Conservation (phyloP, 768 basidiomycete genomes). For the Leucocoprinus birnbaumii region DNA sequence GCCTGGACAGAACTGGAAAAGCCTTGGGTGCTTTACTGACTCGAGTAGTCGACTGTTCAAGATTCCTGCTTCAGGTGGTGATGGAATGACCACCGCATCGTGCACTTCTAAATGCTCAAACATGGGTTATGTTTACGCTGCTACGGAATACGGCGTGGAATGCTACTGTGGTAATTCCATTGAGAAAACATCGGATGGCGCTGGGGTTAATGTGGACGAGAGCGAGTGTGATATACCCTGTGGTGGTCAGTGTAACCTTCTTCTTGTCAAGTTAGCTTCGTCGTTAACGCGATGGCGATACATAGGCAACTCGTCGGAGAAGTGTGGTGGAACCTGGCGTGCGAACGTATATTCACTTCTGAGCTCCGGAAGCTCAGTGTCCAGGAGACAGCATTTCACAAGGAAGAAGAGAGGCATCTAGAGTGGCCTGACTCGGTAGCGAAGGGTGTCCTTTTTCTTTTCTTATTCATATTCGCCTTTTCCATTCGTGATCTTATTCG, state of each 20-base stretch:
- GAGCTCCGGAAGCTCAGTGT: background rate
- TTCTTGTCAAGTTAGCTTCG: background rate
- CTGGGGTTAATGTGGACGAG: slow-evolving; percentile 14
- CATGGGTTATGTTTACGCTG: slow-evolving; percentile 29
- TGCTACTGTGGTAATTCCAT: slow-evolving; percentile 29
- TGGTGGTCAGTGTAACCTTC: slow-evolving; percentile 22
- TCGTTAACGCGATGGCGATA: background rate
- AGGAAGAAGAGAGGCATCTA: background rate
- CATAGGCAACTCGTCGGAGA: slow-evolving; percentile 26
- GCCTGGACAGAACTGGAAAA: slow-evolving; percentile 21
- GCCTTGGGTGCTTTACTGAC: slow-evolving; percentile 31
- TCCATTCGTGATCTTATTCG: background rate
- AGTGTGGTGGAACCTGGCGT: slow-evolving; percentile 33
- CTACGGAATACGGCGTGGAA: slow-evolving; percentile 29
- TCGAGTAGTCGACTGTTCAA: slow-evolving; percentile 26
- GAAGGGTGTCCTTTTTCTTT: slow-evolving; percentile 14
- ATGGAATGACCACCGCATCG: slow-evolving; percentile 27
- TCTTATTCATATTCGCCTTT: background rate
- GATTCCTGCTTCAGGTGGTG: slow-evolving; percentile 14
- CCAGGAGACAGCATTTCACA: slow-evolving; percentile 3
- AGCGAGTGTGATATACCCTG: slow-evolving; percentile 28
- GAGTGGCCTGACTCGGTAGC: slow-evolving; percentile 13
- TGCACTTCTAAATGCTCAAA: slow-evolving; percentile 26
- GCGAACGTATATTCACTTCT: slow-evolving; percentile 21
- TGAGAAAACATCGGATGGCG: slow-evolving; percentile 21